A percentile compares a stretch with the other conserved stretches of the same genome.
Conservation (phyloP, 2,329 filamentous ascomycete species). For the Ophiosphaerella herpotricha region DNA sequence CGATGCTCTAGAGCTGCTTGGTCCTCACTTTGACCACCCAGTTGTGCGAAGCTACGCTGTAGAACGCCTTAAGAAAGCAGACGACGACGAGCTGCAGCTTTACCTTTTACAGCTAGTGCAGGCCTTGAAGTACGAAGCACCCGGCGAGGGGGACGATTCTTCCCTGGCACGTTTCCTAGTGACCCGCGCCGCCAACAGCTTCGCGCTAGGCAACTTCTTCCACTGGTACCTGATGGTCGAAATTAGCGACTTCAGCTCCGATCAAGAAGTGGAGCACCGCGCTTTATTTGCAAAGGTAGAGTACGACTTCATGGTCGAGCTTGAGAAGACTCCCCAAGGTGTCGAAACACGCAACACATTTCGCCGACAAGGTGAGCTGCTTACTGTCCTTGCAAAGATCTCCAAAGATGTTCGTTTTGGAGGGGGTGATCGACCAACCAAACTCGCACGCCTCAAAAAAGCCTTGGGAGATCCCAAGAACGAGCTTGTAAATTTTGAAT, state of each 20-base stretch:
- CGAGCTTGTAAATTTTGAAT: constrained; percentile 80
- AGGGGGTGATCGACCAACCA: constrained; percentile 75
- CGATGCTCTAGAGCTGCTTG: constrained; percentile 90
- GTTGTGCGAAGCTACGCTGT: constrained; percentile 92
- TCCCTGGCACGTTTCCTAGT: constrained; percentile 90
- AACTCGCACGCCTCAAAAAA: constrained; percentile 82
- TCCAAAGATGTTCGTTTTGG: constrained; percentile 85
- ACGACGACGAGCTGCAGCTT: constrained; percentile 86
- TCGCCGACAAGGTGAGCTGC: constrained; percentile 84
- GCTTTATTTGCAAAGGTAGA: constrained; percentile 91
- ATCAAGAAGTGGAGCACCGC: constrained; percentile 74
- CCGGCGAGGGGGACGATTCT: constrained; percentile 71
- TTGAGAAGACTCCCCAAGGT: constrained; percentile 73
- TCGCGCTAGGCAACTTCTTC: constrained; percentile 90
- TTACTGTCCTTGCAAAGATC: constrained; percentile 84
- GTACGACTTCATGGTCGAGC: constrained; percentile 91
- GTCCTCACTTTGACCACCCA: constrained; percentile 86
- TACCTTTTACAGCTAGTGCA: constrained; percentile 95
- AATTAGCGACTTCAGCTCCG: constrained; percentile 79
- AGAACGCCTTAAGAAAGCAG: constrained; percentile 85
- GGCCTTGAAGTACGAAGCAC: constrained; percentile 74
- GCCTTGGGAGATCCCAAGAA: constrained; percentile 88
- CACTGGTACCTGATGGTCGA: constrained; percentile 99
- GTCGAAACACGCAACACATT: constrained; percentile 75
- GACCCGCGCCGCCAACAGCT: constrained; percentile 81